Percentiles rank a stretch among this genome's conserved stretches.
These are phyloP conservation scores for Alternaria tenuissima DNA, from an alignment of 2,329 filamentous ascomycete species.

Conservation along the genomic window DNA sequence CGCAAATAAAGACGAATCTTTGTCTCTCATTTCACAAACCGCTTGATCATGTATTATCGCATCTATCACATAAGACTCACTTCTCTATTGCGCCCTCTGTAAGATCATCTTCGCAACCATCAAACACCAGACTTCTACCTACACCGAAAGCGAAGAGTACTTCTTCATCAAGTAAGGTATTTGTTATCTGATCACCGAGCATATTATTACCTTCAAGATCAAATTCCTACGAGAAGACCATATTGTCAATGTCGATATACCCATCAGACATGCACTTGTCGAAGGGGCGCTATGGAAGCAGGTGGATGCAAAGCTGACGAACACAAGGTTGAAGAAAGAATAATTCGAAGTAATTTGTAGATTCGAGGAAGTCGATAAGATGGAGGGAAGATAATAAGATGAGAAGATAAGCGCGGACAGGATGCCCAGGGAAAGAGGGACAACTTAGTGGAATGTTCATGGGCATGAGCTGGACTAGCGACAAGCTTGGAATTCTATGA, in stretches of 20 bases:
- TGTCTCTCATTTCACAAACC: neutral
- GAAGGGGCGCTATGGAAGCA: neutral
- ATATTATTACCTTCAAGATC: neutral
- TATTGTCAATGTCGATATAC: neutral
- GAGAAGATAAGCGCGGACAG: neutral
- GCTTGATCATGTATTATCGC: neutral
- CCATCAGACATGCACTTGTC: neutral
- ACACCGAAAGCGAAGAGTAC: neutral
- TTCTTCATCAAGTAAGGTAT: neutral
- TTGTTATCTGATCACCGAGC: neutral
- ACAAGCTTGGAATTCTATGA: neutral
- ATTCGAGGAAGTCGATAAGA: neutral
- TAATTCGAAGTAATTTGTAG: neutral
- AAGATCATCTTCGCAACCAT: neutral
- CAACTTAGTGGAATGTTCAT: neutral
- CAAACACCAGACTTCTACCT: neutral
- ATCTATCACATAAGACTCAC: neutral
- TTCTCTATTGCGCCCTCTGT: neutral
- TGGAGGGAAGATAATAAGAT: neutral
- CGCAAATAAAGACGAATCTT: neutral
- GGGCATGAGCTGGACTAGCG: neutral
- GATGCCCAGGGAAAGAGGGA: neutral
- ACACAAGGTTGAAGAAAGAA: slow-evolving; percentile 1
- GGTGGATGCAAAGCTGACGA: neutral
- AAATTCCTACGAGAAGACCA: neutral